Evolutionary conservation across 371 early-diverging fungal species (phyloP).

Genomic region (Zychaea mexicana): DNA sequence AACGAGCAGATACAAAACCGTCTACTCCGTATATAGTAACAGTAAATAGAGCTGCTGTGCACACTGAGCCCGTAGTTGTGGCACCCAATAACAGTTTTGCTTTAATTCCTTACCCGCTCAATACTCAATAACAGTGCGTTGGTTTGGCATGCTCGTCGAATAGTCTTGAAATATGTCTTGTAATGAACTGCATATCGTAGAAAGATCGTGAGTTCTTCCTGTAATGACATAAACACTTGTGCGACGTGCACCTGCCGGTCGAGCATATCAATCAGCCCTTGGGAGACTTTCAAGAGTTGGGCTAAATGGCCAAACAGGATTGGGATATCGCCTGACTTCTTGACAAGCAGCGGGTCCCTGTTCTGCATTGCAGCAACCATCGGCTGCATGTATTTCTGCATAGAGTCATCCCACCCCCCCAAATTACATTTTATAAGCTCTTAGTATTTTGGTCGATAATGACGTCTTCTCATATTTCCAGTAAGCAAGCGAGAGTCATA

Average conservation of each 20-base stretch:
- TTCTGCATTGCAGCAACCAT: conserved; percentile 30
- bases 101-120: conserved; percentile 39
- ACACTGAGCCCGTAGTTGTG: too few species aligned
- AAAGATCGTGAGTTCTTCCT: conserved; percentile 35
- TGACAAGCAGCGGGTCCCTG: conserved; percentile 29
- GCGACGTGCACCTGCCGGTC: background rate
- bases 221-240: conserved; percentile 13
- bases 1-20: too few species aligned
- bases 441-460: too few species aligned
- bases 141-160: conserved; percentile 34
- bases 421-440: background rate
- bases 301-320: conserved; percentile 36
- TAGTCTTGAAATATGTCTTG: conserved; percentile 33
- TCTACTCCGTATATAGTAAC: too few species aligned
- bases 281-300: conserved; percentile 27
- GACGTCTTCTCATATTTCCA: too few species aligned
- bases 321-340: conserved; percentile 33
- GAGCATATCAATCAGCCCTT: conserved; percentile 14
- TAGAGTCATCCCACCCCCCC: background rate
- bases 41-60: too few species aligned
- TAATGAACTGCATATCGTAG: conserved; percentile 47
- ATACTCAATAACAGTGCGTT: conserved; percentile 40
- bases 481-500: too few species aligned
- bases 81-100: background rate
- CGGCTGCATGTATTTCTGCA: conserved; percentile 40